Percentiles rank a stretch among this genome's conserved stretches.
Conservation (phyloP, 441 rosid genomes). For the Populus hybrid region DNA sequence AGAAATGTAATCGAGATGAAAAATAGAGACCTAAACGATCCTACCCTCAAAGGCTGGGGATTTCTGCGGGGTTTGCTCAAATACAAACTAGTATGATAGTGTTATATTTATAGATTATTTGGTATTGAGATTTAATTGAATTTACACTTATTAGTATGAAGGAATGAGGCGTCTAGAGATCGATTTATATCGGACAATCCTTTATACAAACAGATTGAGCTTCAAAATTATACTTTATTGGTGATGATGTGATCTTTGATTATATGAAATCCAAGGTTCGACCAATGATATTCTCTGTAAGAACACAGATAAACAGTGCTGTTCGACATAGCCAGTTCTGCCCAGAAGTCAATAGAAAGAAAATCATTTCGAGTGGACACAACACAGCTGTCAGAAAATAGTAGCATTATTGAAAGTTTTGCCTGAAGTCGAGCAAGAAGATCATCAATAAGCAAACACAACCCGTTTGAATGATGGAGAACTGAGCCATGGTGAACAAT, state of each 20-base stretch:
- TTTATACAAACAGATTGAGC: not conserved
- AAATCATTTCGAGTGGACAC: not conserved
- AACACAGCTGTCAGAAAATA: not conserved
- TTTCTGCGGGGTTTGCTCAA: not conserved
- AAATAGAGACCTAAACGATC: not conserved
- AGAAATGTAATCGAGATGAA: not conserved
- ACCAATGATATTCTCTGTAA: not conserved
- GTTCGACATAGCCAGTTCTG: not conserved
- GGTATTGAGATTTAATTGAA: not conserved
- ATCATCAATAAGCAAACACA: not conserved
- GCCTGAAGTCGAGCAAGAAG: not conserved
- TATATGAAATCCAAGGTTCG: not conserved
- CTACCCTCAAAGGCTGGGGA: not conserved
- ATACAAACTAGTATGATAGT: not conserved
- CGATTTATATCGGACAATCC: no score
- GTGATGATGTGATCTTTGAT: not conserved
- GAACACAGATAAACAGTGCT: not conserved
- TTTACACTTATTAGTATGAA: no score
- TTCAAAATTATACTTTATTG: not conserved
- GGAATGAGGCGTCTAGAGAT: no score
- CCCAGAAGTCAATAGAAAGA: not conserved
- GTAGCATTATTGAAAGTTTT: not conserved
- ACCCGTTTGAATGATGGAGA: not conserved
- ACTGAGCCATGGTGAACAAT: not conserved
- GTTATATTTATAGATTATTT: no score